Conservation (phyloP, 148 eudicot genomes). For the Heliosperma pusillum region DNA sequence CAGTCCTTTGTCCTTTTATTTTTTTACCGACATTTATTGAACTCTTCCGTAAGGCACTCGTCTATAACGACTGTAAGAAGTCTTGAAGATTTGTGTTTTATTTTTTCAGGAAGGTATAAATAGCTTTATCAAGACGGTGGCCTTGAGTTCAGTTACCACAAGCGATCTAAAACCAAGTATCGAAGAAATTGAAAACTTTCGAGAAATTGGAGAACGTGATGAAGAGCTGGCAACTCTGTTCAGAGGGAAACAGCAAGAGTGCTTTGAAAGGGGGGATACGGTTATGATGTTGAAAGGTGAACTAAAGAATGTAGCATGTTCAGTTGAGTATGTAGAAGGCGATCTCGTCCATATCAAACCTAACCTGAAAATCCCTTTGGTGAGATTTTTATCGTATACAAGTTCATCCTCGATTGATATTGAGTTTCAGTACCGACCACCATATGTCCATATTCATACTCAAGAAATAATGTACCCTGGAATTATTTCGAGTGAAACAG, state of each 20-base stretch:
- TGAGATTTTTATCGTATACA: constrained; percentile 12
- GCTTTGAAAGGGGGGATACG: constrained; percentile 67
- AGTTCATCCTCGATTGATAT: neutral
- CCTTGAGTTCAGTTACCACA: constrained; percentile 61
- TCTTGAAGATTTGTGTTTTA: neutral
- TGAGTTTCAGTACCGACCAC: neutral
- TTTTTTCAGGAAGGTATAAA: constrained; percentile 15
- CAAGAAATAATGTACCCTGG: too few relatives aligned
- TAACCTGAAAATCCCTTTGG: constrained; percentile 46
- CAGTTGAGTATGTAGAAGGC: constrained; percentile 75
- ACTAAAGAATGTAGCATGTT: constrained; percentile 59
- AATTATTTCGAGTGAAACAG: too few relatives aligned
- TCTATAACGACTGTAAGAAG: too few relatives aligned
- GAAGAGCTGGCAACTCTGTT: constrained; percentile 57
- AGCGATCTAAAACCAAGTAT: constrained; percentile 55
- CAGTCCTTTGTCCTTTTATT: neutral
- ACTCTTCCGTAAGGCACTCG: too few relatives aligned
- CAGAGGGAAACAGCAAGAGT: constrained; percentile 59
- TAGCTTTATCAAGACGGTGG: constrained; percentile 50
- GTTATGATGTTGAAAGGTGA: constrained; percentile 71
- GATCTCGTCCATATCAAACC: constrained; percentile 70
- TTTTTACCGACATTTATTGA: neutral
- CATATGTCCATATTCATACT: too few relatives aligned
- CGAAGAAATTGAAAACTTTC: constrained; percentile 70
- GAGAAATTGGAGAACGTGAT: constrained; percentile 56